Conservation (phyloP, 768 basidiomycete genomes). For the Lactifluus subvellereus region DNA sequence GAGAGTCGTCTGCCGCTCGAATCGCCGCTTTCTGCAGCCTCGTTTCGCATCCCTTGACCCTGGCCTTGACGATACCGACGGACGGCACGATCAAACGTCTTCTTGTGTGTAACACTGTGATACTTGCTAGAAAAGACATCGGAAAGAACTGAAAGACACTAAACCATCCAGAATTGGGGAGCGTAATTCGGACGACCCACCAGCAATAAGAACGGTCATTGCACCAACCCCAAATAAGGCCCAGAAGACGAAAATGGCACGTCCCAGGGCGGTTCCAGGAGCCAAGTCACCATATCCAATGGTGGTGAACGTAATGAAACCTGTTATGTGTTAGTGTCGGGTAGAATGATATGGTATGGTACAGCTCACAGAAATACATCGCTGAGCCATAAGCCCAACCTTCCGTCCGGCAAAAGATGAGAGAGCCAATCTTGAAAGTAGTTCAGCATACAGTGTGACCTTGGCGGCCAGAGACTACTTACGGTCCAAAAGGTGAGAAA, state of each 20-base stretch:
- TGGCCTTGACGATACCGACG: constrained; percentile 16
- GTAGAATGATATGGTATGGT: background rate
- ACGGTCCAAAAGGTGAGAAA: constrained; percentile 81
- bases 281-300: constrained; percentile 70
- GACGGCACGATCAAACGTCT: constrained; percentile 22
- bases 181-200: constrained; percentile 34
- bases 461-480: constrained; percentile 22
- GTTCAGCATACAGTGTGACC: background rate
- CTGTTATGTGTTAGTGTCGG: constrained; percentile 31
- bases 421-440: constrained; percentile 51
- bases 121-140: constrained; percentile 66
- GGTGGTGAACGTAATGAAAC: constrained; percentile 67
- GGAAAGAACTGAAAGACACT: constrained; percentile 44
- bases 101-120: constrained; percentile 16
- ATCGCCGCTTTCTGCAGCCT: too few species aligned
- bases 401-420: constrained; percentile 65
- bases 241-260: constrained; percentile 75
- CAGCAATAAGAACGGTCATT: constrained; percentile 69
- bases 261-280: constrained; percentile 60
- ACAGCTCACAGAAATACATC: constrained; percentile 62
- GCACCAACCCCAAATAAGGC: constrained; percentile 69
- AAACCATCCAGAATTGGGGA: background rate
- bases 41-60: background rate
- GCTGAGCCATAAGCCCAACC: constrained; percentile 58
- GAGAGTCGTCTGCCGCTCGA: background rate